These are phyloP conservation scores for Mallotus nudiflorus DNA, from an alignment of 345 rosid species.

Conservation along the genomic window DNA sequence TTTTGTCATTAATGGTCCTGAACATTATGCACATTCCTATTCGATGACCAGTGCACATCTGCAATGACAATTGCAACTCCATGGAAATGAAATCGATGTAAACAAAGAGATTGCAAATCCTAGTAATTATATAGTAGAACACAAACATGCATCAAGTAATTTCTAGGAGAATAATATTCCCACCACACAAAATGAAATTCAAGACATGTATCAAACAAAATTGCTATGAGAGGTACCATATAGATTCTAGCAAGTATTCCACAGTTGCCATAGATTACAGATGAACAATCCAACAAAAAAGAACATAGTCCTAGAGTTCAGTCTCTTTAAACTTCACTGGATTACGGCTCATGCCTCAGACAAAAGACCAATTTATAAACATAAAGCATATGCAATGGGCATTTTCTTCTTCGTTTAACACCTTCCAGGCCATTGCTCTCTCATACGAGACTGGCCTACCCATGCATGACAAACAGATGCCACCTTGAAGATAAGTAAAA, in stretches of 20 bases:
- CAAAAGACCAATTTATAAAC: slow-evolving; percentile 98
- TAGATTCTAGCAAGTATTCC: slow-evolving; percentile 1
- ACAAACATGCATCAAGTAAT: slow-evolving; percentile 2
- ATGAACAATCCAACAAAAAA: slow-evolving; percentile 28
- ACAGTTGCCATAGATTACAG: slow-evolving; percentile 13
- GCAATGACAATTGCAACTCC: too few relatives aligned
- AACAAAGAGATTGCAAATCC: slow-evolving; percentile 1
- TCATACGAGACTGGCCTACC: slow-evolving; percentile 94
- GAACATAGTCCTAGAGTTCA: slow-evolving; percentile 2
- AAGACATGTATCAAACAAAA: slow-evolving; percentile 8
- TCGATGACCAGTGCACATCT: too few relatives aligned
- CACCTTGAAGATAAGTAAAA: slow-evolving; percentile 82
- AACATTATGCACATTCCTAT: too few relatives aligned
- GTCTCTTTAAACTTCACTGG: background rate
- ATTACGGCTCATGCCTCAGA: slow-evolving; percentile 37
- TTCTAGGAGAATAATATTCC: background rate
- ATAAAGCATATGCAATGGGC: slow-evolving; percentile 96
- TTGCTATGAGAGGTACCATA: slow-evolving; percentile 8
- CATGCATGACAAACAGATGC: slow-evolving; percentile 98
- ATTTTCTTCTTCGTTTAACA: slow-evolving; percentile 87
- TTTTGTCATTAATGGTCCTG: too few relatives aligned
- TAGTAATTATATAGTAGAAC: background rate
- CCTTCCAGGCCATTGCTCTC: slow-evolving; percentile 99
- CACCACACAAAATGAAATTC: slow-evolving; percentile 14
- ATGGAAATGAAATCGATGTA: too few relatives aligned